Percentiles rank a stretch among this genome's conserved stretches.
These are phyloP conservation scores for Daldinia eschscholtzii DNA, from an alignment of 2,329 filamentous ascomycete species.

Conservation along the genomic window DNA sequence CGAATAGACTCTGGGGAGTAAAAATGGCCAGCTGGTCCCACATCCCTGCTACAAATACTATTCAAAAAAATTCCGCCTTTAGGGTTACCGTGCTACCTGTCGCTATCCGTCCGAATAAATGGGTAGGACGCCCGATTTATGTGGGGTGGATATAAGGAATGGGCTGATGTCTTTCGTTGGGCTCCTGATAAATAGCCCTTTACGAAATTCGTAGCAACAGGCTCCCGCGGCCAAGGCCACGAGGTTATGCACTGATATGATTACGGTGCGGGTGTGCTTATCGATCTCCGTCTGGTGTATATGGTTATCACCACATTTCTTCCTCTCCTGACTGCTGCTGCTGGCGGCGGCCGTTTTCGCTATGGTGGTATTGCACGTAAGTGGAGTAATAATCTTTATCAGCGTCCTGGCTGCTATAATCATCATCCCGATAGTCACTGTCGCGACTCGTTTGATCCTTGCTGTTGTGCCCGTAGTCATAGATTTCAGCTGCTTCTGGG, in stretches of 20 bases:
- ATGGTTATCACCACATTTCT: constrained; percentile 59
- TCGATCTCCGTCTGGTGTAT: constrained; percentile 14
- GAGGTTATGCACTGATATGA: constrained; percentile 35
- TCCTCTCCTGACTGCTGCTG: constrained; percentile 50
- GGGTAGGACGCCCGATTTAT: constrained; percentile 20
- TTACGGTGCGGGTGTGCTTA: constrained; percentile 16
- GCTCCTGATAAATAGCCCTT: constrained; percentile 29
- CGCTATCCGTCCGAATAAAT: constrained; percentile 31
- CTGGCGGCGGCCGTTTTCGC: constrained; percentile 46
- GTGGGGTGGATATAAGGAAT: constrained; percentile 6
- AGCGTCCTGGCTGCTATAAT: constrained; percentile 48
- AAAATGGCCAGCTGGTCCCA: neutral
- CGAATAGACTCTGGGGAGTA: neutral
- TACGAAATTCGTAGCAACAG: constrained; percentile 23
- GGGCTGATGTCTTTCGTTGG: constrained; percentile 21
- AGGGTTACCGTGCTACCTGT: constrained; percentile 30
- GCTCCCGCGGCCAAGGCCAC: constrained; percentile 26
- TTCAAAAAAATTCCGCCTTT: constrained; percentile 30
- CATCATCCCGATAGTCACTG: constrained; percentile 55
- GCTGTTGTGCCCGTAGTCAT: constrained; percentile 63
- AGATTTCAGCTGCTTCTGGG: constrained; percentile 65
- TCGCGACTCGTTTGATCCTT: constrained; percentile 58
- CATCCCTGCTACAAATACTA: constrained; percentile 36
- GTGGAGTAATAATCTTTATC: constrained; percentile 50
- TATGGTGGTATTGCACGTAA: constrained; percentile 43